These are phyloP conservation scores for Trametes coccinea DNA, from an alignment of 768 basidiomycete species.

Conservation along the genomic window DNA sequence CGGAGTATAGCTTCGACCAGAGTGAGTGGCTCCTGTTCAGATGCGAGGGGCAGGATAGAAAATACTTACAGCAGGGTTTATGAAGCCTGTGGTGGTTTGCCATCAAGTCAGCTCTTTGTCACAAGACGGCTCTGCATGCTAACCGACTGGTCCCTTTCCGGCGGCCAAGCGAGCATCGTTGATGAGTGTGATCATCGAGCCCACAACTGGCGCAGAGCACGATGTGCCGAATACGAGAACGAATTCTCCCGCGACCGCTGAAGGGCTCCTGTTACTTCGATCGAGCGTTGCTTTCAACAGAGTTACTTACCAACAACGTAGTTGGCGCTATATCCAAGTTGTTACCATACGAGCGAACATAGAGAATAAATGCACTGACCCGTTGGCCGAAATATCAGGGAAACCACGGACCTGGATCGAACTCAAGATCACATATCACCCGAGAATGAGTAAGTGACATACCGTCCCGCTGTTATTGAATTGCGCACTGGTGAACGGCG, in stretches of 20 bases:
- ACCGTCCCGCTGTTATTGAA: slow-evolving; percentile 37
- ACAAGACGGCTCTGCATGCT: background rate
- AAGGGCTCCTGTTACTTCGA: background rate
- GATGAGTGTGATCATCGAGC: slow-evolving; percentile 37
- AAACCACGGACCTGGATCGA: slow-evolving; percentile 23
- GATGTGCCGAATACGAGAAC: slow-evolving; percentile 38
- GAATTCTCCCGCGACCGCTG: slow-evolving; percentile 34
- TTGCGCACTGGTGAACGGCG: slow-evolving; percentile 36
- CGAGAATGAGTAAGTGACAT: slow-evolving; percentile 12
- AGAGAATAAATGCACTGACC: slow-evolving; percentile 23
- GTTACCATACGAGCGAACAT: background rate
- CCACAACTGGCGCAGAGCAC: slow-evolving; percentile 37
- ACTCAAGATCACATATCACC: background rate
- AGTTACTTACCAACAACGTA: slow-evolving; percentile 31
- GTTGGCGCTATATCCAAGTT: slow-evolving; percentile 28
- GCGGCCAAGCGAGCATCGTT: slow-evolving; percentile 39
- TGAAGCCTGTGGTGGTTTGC: slow-evolving; percentile 29
- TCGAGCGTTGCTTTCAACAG: background rate
- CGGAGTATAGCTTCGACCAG: slow-evolving; percentile 21
- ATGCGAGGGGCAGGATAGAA: too few relatives aligned
- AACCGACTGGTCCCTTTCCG: slow-evolving; percentile 36
- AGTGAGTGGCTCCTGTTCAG: background rate
- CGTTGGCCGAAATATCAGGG: slow-evolving; percentile 38
- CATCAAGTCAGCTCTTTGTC: background rate
- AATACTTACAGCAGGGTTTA: slow-evolving; percentile 61